Conservation (phyloP, 2,329 filamentous ascomycete genomes). For the Trichoderma atrobrunneum region DNA sequence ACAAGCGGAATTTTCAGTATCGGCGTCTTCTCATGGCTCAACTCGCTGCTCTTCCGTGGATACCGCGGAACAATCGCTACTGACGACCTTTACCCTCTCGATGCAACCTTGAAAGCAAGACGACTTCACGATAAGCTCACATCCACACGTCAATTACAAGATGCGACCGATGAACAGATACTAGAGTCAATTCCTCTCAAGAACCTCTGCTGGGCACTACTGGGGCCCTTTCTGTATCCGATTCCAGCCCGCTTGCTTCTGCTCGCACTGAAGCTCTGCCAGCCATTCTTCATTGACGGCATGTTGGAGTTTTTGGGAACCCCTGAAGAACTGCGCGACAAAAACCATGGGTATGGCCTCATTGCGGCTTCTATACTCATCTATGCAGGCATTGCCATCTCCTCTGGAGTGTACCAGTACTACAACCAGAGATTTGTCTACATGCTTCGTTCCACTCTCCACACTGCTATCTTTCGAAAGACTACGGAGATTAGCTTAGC, state of each 20-base stretch:
- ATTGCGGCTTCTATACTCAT: not conserved
- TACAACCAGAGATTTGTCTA: not conserved
- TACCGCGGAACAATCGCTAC: not conserved
- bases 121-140: too few relatives aligned
- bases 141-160: too few relatives aligned
- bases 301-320: conserved; percentile 2
- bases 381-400: conserved; percentile 1
- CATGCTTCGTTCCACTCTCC: not conserved
- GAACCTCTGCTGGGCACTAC: too few relatives aligned
- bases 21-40: conserved; percentile 1
- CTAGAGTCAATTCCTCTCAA: too few relatives aligned
- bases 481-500: not conserved
- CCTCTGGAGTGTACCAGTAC: conserved; percentile 1
- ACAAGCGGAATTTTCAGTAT: conserved; percentile 3
- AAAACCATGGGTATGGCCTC: not conserved
- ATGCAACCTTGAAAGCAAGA: too few relatives aligned
- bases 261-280: not conserved
- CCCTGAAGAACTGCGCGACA: not conserved
- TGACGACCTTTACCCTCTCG: not conserved
- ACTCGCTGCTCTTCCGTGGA: not conserved
- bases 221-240: too few relatives aligned
- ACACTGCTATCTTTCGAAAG: conserved; percentile 17
- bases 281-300: not conserved
- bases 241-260: not conserved
- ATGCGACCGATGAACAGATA: too few relatives aligned